Evolutionary conservation across 345 rosid species (phyloP), one percentile per base, ranked within the genome.

Genomic region (Aquilaria sinensis): DNA sequence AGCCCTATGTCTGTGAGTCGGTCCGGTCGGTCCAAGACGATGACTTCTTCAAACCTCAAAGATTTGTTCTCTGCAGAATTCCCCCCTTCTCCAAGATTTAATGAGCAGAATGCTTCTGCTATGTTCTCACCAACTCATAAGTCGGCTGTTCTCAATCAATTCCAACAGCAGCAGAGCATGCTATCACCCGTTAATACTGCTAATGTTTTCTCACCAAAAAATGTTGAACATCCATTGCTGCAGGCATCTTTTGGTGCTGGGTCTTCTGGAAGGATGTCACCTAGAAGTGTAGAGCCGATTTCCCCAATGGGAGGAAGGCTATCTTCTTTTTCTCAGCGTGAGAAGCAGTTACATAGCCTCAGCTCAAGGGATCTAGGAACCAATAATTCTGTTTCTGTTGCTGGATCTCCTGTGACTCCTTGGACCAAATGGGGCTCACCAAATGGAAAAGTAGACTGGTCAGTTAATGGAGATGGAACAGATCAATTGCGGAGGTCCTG

Each of bases 231-330:
- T 31, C 67, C 80, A 46, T 53, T 72, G 5, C 51, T 79, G 31
- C 80, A 72, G 67, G 70, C 81, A 15, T 70, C 81, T 30, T 74
- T 74, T 46, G 67, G 78, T 43, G 76, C 66, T 62, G 74, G 80
- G 47, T 76, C 83, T 52, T 73, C 82, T 14, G 87, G 87, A 32
- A 70, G 84, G 72, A 82, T 79, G 80, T 82, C 84, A 2, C 84
- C 84, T 2, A 72, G 78, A 66, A 63, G 68, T 46, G 15, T 66
- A 64, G 84, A 82, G 51, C 77, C 84, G 5, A 73, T 77, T n/a
- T 79, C 84, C 1, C 84, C 87, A 1, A 68, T 79, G 77, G 66
- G 70, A 31, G 62, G 78, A 58, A 75, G 82, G 45, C 56, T 77
- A 1, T 58, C 77, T 2, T 60, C 73, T 32, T 31, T 72, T 49